phyloP scores from a whole-genome alignment of 2,329 filamentous ascomycete genomes.

The Cytospora mali region DNA sequence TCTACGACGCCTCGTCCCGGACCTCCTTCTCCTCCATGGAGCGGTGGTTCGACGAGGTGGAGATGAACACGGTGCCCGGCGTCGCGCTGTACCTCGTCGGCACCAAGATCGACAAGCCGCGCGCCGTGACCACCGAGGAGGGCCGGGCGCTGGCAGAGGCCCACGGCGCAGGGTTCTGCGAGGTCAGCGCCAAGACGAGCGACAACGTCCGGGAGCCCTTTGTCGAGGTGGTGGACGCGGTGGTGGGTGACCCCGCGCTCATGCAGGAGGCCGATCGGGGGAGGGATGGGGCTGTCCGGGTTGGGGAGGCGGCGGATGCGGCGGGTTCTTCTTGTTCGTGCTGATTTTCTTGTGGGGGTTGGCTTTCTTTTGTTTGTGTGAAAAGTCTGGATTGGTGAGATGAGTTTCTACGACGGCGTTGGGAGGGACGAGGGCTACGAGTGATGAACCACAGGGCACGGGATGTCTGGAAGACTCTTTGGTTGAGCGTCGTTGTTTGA shows the following conservation, averaged over 20 bases:
- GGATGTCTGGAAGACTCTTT: conserved; percentile 1
- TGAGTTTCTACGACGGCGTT: not conserved
- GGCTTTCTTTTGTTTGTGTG: not conserved
- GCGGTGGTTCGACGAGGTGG: conserved; percentile 57
- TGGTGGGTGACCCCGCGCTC: conserved; percentile 50
- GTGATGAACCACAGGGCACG: conserved; percentile 2
- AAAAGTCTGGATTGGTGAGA: not conserved
- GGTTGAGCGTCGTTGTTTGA: not conserved
- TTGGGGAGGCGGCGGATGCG: conserved; percentile 29
- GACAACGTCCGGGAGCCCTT: conserved; percentile 56
- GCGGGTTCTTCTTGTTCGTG: conserved; percentile 32
- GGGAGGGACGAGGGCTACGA: conserved; percentile 7
- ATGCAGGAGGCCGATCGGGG: conserved; percentile 37
- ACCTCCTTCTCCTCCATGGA: conserved; percentile 56
- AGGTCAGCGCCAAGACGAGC: conserved; percentile 56
- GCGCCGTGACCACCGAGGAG: conserved; percentile 51
- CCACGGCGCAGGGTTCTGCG: conserved; percentile 52
- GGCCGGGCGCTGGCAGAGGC: conserved; percentile 49
- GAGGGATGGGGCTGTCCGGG: conserved; percentile 35
- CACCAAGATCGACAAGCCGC: conserved; percentile 54
- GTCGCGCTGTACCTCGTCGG: conserved; percentile 56
- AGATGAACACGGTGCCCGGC: conserved; percentile 50
- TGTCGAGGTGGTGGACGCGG: conserved; percentile 53
- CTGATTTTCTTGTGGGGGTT: conserved; percentile 23
- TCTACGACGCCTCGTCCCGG: conserved; percentile 52